Evolutionary conservation across 2,329 filamentous ascomycete species (phyloP).

Genomic region (Pyricularia grisea): DNA sequence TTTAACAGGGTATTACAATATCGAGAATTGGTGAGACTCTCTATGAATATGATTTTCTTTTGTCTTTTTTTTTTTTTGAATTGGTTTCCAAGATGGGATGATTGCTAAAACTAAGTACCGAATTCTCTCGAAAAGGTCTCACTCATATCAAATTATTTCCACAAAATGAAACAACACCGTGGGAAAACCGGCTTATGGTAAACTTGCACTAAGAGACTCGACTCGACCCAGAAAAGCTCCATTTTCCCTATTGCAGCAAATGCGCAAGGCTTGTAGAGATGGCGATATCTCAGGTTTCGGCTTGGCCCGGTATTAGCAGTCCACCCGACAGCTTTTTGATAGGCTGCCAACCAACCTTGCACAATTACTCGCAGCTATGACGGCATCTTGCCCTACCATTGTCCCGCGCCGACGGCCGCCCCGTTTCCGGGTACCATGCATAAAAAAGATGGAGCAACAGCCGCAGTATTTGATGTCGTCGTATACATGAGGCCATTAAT

Average conservation of each 20-base stretch:
- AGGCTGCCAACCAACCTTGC: constrained; percentile 5
- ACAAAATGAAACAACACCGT: background rate
- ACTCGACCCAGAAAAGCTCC: background rate
- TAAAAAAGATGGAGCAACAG: background rate
- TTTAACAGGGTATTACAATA: background rate
- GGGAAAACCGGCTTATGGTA: background rate
- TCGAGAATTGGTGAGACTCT: background rate
- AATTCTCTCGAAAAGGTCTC: background rate
- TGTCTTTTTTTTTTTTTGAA: background rate
- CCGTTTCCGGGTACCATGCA: background rate
- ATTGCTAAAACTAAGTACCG: background rate
- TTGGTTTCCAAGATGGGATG: background rate
- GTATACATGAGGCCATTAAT: too few relatives aligned
- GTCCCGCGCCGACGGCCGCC: background rate
- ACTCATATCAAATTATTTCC: background rate
- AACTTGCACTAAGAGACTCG: background rate
- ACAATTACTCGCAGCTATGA: background rate
- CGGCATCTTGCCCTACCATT: background rate
- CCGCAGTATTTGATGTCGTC: too few relatives aligned
- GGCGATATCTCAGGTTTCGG: background rate
- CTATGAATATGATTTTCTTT: background rate
- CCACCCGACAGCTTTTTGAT: background rate
- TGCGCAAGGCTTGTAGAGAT: background rate
- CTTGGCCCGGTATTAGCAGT: background rate
- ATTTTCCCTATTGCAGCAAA: background rate